These are phyloP conservation scores for Priceomyces melissophilus DNA, from an alignment of 805 yeast species.

Conservation along the genomic window DNA sequence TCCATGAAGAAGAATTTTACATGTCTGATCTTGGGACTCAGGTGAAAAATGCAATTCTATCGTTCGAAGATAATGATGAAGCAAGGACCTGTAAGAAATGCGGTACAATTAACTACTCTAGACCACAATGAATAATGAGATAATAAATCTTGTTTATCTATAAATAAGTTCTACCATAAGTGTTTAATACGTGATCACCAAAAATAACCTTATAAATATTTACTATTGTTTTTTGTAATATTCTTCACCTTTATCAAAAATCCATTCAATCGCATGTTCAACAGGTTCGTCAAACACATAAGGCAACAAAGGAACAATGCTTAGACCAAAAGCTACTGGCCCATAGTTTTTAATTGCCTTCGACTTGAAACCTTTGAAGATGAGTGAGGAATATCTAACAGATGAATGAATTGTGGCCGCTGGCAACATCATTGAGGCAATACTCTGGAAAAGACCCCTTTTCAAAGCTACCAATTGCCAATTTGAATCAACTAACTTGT, in stretches of 20 bases:
- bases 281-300: slow-evolving; percentile 81
- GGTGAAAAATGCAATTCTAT: slow-evolving; percentile 75
- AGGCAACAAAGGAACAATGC: slow-evolving; percentile 74
- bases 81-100: slow-evolving; percentile 74
- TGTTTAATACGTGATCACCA: too few relatives aligned
- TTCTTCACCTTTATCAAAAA: slow-evolving; percentile 52
- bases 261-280: slow-evolving; percentile 61
- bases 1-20: slow-evolving; percentile 68
- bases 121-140: slow-evolving; percentile 34
- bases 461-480: slow-evolving; percentile 65
- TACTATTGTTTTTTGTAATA: slow-evolving; percentile 13
- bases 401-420: slow-evolving; percentile 80
- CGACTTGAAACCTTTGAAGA: slow-evolving; percentile 55
- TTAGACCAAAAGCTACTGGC: slow-evolving; percentile 75
- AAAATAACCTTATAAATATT: too few relatives aligned
- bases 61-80: slow-evolving; percentile 59
- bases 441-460: slow-evolving; percentile 74
- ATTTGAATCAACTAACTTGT: slow-evolving; percentile 45
- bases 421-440: slow-evolving; percentile 85
- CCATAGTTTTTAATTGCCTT: slow-evolving; percentile 57
- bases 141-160: too few relatives aligned
- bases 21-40: slow-evolving; percentile 86
- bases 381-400: slow-evolving; percentile 63
- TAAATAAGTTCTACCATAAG: too few relatives aligned
- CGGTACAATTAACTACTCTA: slow-evolving; percentile 69